A percentile compares a stretch with the other conserved stretches of the same genome.
These are phyloP conservation scores for Tulasnella sp. DNA, from an alignment of 768 basidiomycete genomes.

Conservation along the genomic window DNA sequence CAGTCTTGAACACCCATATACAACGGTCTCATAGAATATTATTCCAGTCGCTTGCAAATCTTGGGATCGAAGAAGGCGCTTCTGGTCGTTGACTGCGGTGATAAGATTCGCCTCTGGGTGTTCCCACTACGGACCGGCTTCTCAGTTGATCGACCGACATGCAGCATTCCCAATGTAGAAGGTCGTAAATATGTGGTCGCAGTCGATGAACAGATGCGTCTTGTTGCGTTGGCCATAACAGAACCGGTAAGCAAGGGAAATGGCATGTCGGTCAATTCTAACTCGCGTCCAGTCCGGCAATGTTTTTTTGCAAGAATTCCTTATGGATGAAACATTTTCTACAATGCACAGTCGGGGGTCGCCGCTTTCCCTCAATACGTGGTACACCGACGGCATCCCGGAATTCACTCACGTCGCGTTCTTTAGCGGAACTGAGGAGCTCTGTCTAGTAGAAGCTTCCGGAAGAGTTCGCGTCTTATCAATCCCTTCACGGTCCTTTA, in stretches of 20 bases:
- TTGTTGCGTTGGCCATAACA: constrained; percentile 37
- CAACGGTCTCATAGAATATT: neutral
- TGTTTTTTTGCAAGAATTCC: constrained; percentile 32
- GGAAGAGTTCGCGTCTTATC: constrained; percentile 51
- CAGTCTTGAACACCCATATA: neutral
- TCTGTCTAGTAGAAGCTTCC: constrained; percentile 47
- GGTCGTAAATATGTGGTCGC: constrained; percentile 48
- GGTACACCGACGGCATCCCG: constrained; percentile 39
- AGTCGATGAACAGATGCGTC: constrained; percentile 51
- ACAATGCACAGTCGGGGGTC: constrained; percentile 42
- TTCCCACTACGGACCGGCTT: neutral
- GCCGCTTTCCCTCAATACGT: constrained; percentile 41
- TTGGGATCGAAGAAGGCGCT: neutral
- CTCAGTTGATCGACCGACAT: neutral
- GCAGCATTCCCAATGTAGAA: neutral
- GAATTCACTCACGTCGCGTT: constrained; percentile 43
- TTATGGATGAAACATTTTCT: constrained; percentile 45
- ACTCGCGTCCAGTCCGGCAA: neutral
- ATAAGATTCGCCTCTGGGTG: constrained; percentile 3
- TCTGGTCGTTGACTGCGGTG: constrained; percentile 5
- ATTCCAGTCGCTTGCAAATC: neutral
- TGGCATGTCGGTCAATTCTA: neutral
- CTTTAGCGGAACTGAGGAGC: constrained; percentile 49
- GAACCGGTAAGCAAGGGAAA: neutral
- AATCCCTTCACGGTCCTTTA: constrained; percentile 49